These are phyloP conservation scores for Pseudisothecium myosuroides DNA, from an alignment of 225 moss, liverwort and hornwort species.

Conservation along the genomic window DNA sequence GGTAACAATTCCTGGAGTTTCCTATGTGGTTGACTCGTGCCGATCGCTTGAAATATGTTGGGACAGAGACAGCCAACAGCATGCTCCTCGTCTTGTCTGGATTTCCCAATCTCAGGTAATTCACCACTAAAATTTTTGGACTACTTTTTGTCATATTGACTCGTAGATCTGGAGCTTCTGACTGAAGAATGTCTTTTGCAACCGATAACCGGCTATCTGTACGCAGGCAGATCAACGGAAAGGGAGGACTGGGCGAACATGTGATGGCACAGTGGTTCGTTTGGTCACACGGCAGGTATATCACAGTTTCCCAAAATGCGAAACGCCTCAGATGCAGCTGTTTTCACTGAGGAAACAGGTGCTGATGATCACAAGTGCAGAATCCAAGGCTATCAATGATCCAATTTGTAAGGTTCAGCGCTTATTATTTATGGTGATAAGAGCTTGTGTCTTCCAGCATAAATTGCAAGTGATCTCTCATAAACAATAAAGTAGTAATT, in stretches of 20 bases:
- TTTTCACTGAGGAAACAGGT: constrained; percentile 58
- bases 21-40: constrained; percentile 49
- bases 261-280: constrained; percentile 54
- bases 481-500: background rate
- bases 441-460: background rate
- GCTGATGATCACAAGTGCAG: constrained; percentile 47
- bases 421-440: background rate
- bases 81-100: constrained; percentile 49
- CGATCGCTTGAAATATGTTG: constrained; percentile 49
- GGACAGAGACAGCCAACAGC: constrained; percentile 20
- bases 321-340: constrained; percentile 62
- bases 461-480: background rate
- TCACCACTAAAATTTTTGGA: background rate
- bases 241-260: constrained; percentile 66
- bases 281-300: constrained; percentile 33
- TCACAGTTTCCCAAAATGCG: constrained; percentile 33
- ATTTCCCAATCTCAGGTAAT: constrained; percentile 58
- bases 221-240: constrained; percentile 56
- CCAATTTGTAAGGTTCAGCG: constrained; percentile 24
- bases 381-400: constrained; percentile 55
- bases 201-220: background rate
- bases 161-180: background rate
- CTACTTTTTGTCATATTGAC: background rate
- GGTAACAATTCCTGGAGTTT: constrained; percentile 63
- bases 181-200: background rate